Evolutionary conservation across 2,329 filamentous ascomycete genomes (phyloP), one percentile per base, ranked within the genome.

Genomic region (Orbilia brochopaga): DNA sequence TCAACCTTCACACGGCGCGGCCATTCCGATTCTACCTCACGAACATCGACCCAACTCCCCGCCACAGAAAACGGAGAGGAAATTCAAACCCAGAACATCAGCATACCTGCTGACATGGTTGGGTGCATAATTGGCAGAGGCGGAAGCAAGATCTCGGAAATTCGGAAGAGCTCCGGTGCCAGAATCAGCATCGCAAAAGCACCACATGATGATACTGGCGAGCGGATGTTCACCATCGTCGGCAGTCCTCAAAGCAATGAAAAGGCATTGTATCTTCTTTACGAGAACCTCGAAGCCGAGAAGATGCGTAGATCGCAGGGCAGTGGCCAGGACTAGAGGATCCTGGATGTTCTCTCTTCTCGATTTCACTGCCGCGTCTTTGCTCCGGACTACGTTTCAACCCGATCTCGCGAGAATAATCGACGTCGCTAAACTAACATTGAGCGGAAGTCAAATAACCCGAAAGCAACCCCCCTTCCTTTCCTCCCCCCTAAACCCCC

Each of bases 171-270:
- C 74, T 99, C 94, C 61, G 92, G 92, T 72, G 94, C 94, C 73
- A 90, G 93, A 78, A 99, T 99, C 82, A 76, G 75, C 58, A 77
- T 76, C 37, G 76, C 75, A 11, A 77, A 88, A 85, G 89, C 92
- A 52, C 91, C 94, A 64, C 94, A 99, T 78, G 94, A 99, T 77
- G 94, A 97, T 76, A 95, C 91, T 72, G 94, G 94, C 75, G 94
- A 99, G 85, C 89, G 94, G 78, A 99, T 99, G 94, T 99, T 99
- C 83, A 99, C 94, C 78, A 99, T 99, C 79, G 97, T 96, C 86
- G 94, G 94, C 76, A 95, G 90, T 73, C 88, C 91, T 72, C 89
- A 89, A 81, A 91, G 92, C 75, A 99, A 99, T 78, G 94, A 99
- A 82, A 93, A 92, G 76, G 94, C 94, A 2, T 85, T 99, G 27